Evolutionary conservation across 169 alveolate species (phyloP).

Genomic region (Eimeria zaria): DNA sequence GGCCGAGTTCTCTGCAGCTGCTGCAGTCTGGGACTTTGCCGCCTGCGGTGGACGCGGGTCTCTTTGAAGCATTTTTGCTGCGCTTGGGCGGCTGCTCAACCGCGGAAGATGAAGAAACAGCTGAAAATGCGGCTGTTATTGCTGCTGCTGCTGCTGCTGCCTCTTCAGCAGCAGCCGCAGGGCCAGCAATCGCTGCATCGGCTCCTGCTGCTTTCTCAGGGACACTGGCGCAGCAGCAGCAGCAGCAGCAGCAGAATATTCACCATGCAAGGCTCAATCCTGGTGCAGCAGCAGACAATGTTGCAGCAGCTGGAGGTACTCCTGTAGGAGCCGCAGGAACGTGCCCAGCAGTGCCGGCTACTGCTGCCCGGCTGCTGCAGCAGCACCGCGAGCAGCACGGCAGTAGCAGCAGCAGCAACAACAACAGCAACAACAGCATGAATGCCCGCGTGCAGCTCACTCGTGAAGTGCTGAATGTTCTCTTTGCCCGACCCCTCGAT

Average conservation of each 20-base stretch:
- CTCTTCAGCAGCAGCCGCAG: background rate
- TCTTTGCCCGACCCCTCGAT: constrained; percentile 23
- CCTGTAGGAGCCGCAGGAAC: constrained; percentile 1
- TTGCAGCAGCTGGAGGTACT: background rate
- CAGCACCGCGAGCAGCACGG: constrained; percentile 5
- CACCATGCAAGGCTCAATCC: background rate
- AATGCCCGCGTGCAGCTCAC: constrained; percentile 27
- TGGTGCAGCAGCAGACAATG: background rate
- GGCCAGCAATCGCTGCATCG: constrained; percentile 20
- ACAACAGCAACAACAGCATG: constrained; percentile 47
- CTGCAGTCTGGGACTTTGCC: constrained; percentile 78
- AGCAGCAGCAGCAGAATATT: background rate
- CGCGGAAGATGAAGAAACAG: constrained; percentile 17
- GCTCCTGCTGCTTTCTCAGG: background rate
- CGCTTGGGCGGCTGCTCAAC: constrained; percentile 66
- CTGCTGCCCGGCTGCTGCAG: constrained; percentile 38
- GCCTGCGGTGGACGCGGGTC: constrained; percentile 79
- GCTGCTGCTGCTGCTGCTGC: constrained; percentile 40
- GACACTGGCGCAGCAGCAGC: background rate
- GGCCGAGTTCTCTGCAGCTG: constrained; percentile 68
- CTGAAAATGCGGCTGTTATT: too few relatives aligned
- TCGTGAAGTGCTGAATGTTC: constrained; percentile 34
- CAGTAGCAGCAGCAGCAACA: constrained; percentile 24
- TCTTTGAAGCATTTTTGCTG: constrained; percentile 74
- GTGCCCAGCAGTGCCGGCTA: background rate